Conservation (phyloP, 305 asterid genomes). For the Vinca major region DNA sequence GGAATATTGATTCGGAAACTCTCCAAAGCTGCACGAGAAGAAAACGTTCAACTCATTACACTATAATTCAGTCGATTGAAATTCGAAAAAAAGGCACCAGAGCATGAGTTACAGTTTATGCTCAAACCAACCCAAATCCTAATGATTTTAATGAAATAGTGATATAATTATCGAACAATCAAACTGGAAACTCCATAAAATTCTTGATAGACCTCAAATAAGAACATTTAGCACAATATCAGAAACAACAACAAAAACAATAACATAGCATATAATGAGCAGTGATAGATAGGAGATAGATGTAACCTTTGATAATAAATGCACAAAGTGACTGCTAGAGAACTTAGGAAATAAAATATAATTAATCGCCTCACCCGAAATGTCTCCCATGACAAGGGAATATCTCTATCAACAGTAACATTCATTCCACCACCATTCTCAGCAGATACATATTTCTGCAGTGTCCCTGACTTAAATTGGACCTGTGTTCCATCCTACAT, state of each 20-base stretch:
- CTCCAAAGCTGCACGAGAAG: constrained; percentile 54
- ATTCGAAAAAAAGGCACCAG: not conserved
- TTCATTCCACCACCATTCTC: constrained; percentile 60
- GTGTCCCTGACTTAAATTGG: constrained; percentile 45
- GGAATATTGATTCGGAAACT: constrained; percentile 56
- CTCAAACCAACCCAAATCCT: too few species aligned
- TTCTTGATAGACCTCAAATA: not conserved
- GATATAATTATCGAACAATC: not conserved
- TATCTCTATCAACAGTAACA: constrained; percentile 48
- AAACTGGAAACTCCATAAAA: not conserved
- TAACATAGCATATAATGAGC: too few species aligned
- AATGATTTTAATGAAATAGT: too few species aligned
- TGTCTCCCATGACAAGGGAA: constrained; percentile 64
- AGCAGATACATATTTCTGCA: constrained; percentile 54
- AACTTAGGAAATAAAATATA: too few species aligned
- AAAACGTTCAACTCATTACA: constrained; percentile 12
- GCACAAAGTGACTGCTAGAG: not conserved
- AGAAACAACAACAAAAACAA: not conserved
- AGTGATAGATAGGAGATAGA: too few species aligned
- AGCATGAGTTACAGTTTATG: not conserved
- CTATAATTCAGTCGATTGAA: constrained; percentile 6
- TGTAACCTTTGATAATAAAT: too few species aligned
- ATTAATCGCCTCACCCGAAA: constrained; percentile 62
- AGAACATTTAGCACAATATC: not conserved
- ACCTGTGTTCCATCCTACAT: constrained; percentile 73